Percentiles rank a stretch among this genome's conserved stretches.
Evolutionary conservation across 1,139 yeast genomes (phyloP).

Genomic region (Kodamaea suecica): DNA sequence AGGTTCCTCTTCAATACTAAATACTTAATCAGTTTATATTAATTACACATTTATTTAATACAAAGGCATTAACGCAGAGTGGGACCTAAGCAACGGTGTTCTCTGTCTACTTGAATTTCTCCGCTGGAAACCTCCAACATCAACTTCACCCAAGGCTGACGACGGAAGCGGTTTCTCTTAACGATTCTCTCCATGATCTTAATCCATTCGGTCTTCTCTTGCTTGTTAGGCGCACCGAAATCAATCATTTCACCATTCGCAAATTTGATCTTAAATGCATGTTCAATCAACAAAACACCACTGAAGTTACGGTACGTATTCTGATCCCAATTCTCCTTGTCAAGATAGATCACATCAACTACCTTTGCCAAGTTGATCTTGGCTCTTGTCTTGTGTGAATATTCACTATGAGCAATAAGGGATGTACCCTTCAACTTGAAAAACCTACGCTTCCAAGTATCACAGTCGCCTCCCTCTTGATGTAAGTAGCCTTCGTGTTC

Average conservation of each 20-base stretch:
- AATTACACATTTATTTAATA: no score
- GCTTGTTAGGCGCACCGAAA: slow-evolving; percentile 61
- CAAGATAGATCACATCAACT: slow-evolving; percentile 50
- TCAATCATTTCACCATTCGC: slow-evolving; percentile 68
- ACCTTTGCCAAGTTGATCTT: slow-evolving; percentile 64
- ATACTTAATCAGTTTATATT: no score
- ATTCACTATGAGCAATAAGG: slow-evolving; percentile 64
- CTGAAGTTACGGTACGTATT: slow-evolving; percentile 54
- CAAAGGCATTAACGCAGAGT: no score
- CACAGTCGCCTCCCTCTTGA: slow-evolving; percentile 81
- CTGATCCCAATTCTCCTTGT: slow-evolving; percentile 36
- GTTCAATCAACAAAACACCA: slow-evolving; percentile 59
- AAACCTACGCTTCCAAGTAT: slow-evolving; percentile 57
- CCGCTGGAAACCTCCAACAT: slow-evolving; percentile 26
- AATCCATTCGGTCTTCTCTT: slow-evolving; percentile 60
- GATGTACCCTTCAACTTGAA: slow-evolving; percentile 60
- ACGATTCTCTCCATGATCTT: slow-evolving; percentile 50
- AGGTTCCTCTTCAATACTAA: no score
- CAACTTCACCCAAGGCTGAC: slow-evolving; percentile 70
- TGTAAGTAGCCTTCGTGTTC: slow-evolving; percentile 59
- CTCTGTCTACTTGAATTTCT: no score
- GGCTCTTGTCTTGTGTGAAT: slow-evolving; percentile 59
- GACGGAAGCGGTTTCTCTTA: slow-evolving; percentile 49
- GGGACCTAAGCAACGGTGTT: no score
- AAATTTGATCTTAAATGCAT: slow-evolving; percentile 62